phyloP scores from a whole-genome alignment of 2,329 filamentous ascomycete genomes.

The Aspergillus chevalieri region DNA sequence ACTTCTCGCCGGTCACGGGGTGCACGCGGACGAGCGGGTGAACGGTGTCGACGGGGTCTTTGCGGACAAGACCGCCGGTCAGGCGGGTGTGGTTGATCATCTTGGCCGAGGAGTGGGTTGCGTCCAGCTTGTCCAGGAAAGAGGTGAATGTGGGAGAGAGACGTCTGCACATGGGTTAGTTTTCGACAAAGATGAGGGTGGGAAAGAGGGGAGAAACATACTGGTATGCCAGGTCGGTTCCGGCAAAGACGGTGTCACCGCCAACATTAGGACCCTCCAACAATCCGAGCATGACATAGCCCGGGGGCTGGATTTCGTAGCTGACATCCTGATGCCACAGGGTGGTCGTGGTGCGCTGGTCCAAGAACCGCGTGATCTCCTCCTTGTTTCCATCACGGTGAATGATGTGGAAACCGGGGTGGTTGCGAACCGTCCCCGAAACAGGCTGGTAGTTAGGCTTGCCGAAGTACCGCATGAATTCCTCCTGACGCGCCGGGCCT shows the following conservation, averaged over 20 bases:
- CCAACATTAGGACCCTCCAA: conserved; percentile 47
- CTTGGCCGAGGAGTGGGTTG: conserved; percentile 38
- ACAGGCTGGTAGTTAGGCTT: conserved; percentile 43
- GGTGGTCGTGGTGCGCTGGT: conserved; percentile 41
- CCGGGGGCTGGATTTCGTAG: conserved; percentile 44
- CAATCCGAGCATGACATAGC: conserved; percentile 45
- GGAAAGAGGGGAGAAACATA: conserved; percentile 15
- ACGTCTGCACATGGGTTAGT: conserved; percentile 13
- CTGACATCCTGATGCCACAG: conserved; percentile 47
- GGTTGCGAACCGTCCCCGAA: conserved; percentile 35
- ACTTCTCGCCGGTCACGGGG: conserved; percentile 45
- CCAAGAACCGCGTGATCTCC: conserved; percentile 39
- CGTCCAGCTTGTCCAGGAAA: conserved; percentile 28
- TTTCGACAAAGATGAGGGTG: neutral
- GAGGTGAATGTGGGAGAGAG: conserved; percentile 48
- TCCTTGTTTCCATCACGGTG: conserved; percentile 41
- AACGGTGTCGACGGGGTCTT: conserved; percentile 39
- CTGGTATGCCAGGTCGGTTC: conserved; percentile 42
- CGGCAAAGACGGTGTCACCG: conserved; percentile 44
- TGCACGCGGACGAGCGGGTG: conserved; percentile 45
- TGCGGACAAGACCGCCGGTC: conserved; percentile 39
- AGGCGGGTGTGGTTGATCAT: conserved; percentile 40
- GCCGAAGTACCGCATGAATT: conserved; percentile 43
- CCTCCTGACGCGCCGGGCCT: conserved; percentile 37
- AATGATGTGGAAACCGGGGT: conserved; percentile 43